Evolutionary conservation across 2,329 filamentous ascomycete species (phyloP).

Genomic region (Aspergillus hiratsukae): DNA sequence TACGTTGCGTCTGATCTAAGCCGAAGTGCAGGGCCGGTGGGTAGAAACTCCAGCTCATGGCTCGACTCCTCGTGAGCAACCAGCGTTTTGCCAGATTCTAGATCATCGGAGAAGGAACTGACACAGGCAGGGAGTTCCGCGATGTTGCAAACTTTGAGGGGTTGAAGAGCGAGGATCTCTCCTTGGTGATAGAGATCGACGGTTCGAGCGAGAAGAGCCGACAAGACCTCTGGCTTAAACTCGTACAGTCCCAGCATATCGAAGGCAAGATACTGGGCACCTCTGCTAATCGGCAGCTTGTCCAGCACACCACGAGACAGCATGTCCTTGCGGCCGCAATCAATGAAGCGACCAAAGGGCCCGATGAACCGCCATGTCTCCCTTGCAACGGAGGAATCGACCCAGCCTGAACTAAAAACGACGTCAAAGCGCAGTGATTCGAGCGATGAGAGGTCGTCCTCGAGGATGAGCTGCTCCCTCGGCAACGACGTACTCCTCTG

Average conservation of each 20-base stretch:
- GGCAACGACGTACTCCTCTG: too few relatives aligned
- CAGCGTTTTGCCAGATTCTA: background rate
- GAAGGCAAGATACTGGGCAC: background rate
- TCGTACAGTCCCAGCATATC: background rate
- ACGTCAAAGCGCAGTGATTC: background rate
- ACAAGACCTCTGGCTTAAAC: background rate
- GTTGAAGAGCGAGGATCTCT: background rate
- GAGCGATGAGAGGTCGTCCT: background rate
- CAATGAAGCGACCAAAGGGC: background rate
- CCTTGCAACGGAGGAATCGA: background rate
- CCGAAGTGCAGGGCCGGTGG: background rate
- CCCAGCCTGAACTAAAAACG: background rate
- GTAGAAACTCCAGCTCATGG: background rate
- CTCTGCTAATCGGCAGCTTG: background rate
- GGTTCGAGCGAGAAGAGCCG: background rate
- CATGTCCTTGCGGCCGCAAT: background rate
- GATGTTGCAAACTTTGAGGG: background rate
- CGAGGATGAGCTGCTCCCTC: background rate
- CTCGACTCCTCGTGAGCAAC: background rate
- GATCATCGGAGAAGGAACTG: background rate
- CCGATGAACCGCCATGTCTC: background rate
- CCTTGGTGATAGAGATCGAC: background rate
- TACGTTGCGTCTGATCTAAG: conserved; percentile 43
- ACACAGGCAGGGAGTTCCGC: background rate
- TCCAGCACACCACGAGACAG: background rate